A percentile compares a stretch with the other conserved stretches of the same genome.
phyloP scores from a whole-genome alignment of 345 rosid genomes.

The Rhizophora apiculata region DNA sequence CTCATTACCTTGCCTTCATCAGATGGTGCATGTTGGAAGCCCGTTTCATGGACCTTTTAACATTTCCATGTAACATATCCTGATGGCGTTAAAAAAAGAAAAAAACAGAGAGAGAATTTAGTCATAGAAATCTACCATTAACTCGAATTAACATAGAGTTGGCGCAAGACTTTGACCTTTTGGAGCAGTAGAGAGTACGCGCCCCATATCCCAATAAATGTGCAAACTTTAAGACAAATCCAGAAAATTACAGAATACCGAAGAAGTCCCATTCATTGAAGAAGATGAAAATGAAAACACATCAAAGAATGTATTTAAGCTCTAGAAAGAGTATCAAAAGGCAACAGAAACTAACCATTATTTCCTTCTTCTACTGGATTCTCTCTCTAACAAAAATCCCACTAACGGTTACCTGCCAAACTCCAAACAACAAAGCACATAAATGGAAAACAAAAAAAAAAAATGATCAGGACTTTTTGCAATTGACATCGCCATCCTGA shows the following conservation, averaged over 20 bases:
- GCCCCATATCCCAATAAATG: no score
- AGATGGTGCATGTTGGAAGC: constrained; percentile 53
- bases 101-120: no score
- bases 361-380: background rate
- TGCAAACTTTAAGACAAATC: no score
- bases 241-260: no score
- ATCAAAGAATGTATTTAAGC: no score
- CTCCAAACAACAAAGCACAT: background rate
- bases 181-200: no score
- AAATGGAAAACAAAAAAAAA: background rate
- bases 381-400: background rate
- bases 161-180: no score
- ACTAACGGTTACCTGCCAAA: background rate
- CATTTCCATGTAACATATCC: background rate
- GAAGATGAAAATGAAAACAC: background rate
- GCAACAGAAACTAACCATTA: background rate
- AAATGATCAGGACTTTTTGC: background rate
- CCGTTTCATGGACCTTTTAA: constrained; percentile 69
- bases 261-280: no score
- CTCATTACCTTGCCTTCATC: constrained; percentile 64
- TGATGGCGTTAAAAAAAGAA: background rate
- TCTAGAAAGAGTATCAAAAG: background rate
- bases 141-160: no score
- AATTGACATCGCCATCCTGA: background rate
- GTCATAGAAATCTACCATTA: background rate